Evolutionary conservation across 345 rosid species (phyloP), one percentile per base, ranked within the genome.

Genomic region (Geranium rotundifolium): DNA sequence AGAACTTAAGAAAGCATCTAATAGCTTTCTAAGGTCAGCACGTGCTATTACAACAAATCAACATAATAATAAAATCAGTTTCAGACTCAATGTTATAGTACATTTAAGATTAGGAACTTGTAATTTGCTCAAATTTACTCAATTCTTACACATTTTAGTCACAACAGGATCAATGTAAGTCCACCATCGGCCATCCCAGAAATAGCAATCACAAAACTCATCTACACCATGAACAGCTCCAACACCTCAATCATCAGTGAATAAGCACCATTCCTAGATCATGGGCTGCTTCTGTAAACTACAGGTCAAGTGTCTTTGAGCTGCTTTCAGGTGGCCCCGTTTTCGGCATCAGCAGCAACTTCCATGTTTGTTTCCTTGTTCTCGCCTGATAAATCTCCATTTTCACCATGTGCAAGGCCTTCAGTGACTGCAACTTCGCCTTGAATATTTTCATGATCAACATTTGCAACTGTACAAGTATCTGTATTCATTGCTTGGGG

Each of bases 371-470:
- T 52, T 58, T 68, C 80, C 37, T 19, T 73, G 54, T 19, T 63
- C 70, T 54, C 61, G 1, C 27, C 50, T 20, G 77, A 54, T 16
- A 46, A 27, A 57, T 69, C 79, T 7, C 70, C 77, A 46, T 78
- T 74, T 67, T 69, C 54, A 63, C 61, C 69, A 69, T 64, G 63
- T 62, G 56, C 68, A 62, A 60, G 30, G 13, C 65, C 78, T 54
- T 81, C 72, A 58, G 31, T 54, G 3, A 65, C 76, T 58, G 76
- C 62, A 63, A 62, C 75, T 69, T 73, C 79, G 60, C 71, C 79
- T 8, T 72, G 18, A 60, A 68, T 58, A 57, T 56, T 65, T 50
- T 69, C 60, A 57, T 56, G 63, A 17, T 37, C 75, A 64, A 54
- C 70, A 34, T 34, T 34, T 34, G 41, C 10, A 34, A 34, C 41